A percentile compares a stretch with the other conserved stretches of the same genome.
These are phyloP conservation scores for Acacia concinna DNA, from an alignment of 331 rosid genomes.

Conservation along the genomic window DNA sequence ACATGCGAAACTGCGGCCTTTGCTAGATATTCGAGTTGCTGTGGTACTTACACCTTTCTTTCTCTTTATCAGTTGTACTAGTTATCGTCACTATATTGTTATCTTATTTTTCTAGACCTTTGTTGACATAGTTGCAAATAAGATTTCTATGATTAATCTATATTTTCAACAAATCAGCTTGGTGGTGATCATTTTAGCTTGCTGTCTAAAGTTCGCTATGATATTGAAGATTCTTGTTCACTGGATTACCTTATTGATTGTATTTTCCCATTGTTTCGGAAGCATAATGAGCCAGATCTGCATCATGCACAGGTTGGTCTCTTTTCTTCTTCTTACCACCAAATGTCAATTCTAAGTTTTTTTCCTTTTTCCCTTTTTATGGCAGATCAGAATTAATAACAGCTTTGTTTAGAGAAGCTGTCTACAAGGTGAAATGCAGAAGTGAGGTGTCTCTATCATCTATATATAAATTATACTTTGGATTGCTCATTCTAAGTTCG, in stretches of 20 bases:
- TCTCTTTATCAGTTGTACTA: slow-evolving; percentile 1
- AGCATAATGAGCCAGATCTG: slow-evolving; percentile 98
- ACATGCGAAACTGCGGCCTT: slow-evolving; percentile 93
- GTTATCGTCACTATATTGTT: background rate
- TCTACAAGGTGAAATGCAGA: slow-evolving; percentile 95
- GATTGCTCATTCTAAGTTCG: too few species aligned
- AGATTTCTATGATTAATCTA: slow-evolving; percentile 23
- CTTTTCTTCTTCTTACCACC: slow-evolving; percentile 33
- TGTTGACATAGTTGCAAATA: slow-evolving; percentile 25
- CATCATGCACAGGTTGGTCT: slow-evolving; percentile 98
- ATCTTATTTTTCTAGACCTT: slow-evolving; percentile 10
- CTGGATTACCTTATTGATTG: slow-evolving; percentile 96
- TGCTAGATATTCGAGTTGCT: slow-evolving; percentile 98
- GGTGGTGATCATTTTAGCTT: slow-evolving; percentile 98
- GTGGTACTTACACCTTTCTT: slow-evolving; percentile 56
- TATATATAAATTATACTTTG: too few species aligned
- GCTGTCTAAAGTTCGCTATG: slow-evolving; percentile 94
- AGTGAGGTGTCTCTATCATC: slow-evolving; percentile 66
- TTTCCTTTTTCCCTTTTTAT: slow-evolving; percentile 29
- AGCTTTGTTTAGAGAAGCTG: slow-evolving; percentile 98
- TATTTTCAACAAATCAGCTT: slow-evolving; percentile 63
- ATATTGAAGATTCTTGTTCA: slow-evolving; percentile 97
- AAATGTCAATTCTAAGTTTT: slow-evolving; percentile 33
- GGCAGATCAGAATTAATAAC: slow-evolving; percentile 99
- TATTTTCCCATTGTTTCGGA: slow-evolving; percentile 96